Conservation (phyloP, 2,329 filamentous ascomycete species). For the Sporothrix pallida region DNA sequence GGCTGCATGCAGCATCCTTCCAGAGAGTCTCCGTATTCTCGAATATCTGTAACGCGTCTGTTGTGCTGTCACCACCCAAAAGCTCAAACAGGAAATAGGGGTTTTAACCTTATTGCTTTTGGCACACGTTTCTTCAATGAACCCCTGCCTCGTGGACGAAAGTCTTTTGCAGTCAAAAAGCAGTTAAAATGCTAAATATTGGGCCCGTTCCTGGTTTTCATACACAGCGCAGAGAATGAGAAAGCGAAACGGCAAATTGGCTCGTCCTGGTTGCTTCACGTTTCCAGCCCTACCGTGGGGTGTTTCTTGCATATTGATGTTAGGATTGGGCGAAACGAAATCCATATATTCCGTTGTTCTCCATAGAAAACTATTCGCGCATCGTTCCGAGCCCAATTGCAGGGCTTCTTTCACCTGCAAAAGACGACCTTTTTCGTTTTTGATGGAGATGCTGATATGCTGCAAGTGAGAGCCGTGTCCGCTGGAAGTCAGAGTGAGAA, state of each 20-base stretch:
- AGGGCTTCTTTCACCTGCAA: neutral
- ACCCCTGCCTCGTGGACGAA: neutral
- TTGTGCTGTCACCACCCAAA: neutral
- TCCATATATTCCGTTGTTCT: neutral
- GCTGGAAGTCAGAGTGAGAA: neutral
- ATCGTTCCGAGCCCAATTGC: neutral
- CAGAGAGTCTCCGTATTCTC: neutral
- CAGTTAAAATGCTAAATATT: neutral
- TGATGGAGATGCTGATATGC: neutral
- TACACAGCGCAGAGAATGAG: neutral
- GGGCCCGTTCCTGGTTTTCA: neutral
- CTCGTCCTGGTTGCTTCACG: neutral
- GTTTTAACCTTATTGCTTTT: constrained; percentile 6
- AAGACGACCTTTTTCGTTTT: neutral
- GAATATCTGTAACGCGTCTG: neutral
- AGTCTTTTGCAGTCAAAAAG: neutral
- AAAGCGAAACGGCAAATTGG: neutral
- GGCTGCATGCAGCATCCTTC: neutral
- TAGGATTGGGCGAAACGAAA: constrained; percentile 9
- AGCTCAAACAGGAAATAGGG: constrained; percentile 3
- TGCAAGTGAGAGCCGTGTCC: constrained; percentile 8
- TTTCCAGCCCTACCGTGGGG: constrained; percentile 20
- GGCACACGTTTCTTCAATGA: neutral
- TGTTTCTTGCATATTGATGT: neutral
- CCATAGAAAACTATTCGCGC: neutral